Conservation (phyloP, 2,329 filamentous ascomycete species). For the Trichophyton mentagrophytes region DNA sequence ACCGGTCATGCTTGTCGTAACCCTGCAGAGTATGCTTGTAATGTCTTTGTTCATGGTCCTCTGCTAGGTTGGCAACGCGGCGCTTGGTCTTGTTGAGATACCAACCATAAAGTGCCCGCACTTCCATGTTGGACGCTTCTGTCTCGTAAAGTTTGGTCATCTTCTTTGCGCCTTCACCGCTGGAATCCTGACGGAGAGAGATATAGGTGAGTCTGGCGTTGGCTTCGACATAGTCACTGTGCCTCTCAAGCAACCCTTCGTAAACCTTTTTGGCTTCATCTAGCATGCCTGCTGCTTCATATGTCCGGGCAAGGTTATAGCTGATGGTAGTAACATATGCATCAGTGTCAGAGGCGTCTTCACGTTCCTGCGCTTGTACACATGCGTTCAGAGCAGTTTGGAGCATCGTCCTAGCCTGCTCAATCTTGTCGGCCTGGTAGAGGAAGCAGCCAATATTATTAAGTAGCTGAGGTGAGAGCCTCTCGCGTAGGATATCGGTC, state of each 20-base stretch:
- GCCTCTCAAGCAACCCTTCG: constrained; percentile 68
- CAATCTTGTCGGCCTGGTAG: constrained; percentile 72
- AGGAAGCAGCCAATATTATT: constrained; percentile 98
- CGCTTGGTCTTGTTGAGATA: constrained; percentile 85
- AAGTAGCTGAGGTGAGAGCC: constrained; percentile 75
- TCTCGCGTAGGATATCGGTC: constrained; percentile 53
- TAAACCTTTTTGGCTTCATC: constrained; percentile 84
- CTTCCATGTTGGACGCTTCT: constrained; percentile 74
- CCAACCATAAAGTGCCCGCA: constrained; percentile 88
- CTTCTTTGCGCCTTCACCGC: constrained; percentile 73
- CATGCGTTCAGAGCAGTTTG: constrained; percentile 84
- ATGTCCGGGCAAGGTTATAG: constrained; percentile 88
- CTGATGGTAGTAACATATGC: constrained; percentile 90
- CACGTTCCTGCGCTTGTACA: constrained; percentile 63
- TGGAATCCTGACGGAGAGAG: constrained; percentile 64
- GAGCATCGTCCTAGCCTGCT: constrained; percentile 72
- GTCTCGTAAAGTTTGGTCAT: constrained; percentile 76
- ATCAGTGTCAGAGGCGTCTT: constrained; percentile 69
- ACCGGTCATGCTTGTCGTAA: constrained; percentile 95
- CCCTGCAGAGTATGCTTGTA: constrained; percentile 93
- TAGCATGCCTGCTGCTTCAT: constrained; percentile 68
- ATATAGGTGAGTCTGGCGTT: constrained; percentile 82
- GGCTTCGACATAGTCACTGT: constrained; percentile 86
- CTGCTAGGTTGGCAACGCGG: constrained; percentile 62
- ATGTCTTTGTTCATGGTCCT: constrained; percentile 84